phyloP scores from a whole-genome alignment of 345 rosid species.

The Pistacia atlantica region DNA sequence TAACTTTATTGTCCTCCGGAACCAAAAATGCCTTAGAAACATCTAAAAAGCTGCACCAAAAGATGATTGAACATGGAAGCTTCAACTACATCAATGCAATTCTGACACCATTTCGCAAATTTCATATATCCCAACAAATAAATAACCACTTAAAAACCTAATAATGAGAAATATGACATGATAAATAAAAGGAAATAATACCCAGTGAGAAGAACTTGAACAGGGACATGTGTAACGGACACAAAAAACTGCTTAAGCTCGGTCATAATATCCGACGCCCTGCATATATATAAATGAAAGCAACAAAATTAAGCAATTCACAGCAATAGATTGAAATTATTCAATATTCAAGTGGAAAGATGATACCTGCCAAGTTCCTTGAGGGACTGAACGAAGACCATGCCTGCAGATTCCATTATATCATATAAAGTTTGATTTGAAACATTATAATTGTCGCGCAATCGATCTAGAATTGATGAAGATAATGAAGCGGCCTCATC shows the following conservation, averaged over 20 bases:
- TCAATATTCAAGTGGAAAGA: no score
- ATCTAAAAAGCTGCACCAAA: neutral
- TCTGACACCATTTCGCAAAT: neutral
- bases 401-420: conserved; percentile 67
- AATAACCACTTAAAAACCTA: neutral
- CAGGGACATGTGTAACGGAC: conserved; percentile 59
- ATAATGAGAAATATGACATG: neutral
- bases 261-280: conserved; percentile 58
- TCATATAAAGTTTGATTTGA: conserved; percentile 30
- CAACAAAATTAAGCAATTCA: neutral
- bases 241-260: conserved; percentile 56
- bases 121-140: neutral
- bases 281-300: conserved; percentile 29
- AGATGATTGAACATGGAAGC: neutral
- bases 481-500: conserved; percentile 71
- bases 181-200: conserved; percentile 17
- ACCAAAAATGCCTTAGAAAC: neutral
- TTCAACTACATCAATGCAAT: neutral
- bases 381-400: conserved; percentile 85
- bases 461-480: conserved; percentile 49
- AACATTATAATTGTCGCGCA: conserved; percentile 18
- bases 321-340: neutral
- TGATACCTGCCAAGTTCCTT: conserved; percentile 59
- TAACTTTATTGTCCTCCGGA: neutral
- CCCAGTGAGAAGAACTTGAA: conserved; percentile 78